Conservation (phyloP, 495 filamentous ascomycete species). For the Platismatia glauca region DNA sequence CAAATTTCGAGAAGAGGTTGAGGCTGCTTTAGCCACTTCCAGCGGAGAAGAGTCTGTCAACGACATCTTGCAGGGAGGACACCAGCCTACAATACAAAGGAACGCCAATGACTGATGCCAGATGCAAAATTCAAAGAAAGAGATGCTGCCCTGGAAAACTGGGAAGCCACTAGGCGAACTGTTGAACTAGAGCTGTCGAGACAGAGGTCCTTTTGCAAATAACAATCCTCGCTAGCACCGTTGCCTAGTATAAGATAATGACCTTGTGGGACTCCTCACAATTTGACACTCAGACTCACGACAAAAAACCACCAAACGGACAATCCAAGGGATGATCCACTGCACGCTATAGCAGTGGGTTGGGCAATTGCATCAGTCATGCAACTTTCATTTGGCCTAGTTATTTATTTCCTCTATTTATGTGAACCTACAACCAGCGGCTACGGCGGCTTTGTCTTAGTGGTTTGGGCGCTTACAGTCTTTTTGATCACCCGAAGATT, state of each 20-base stretch:
- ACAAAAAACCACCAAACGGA: not conserved
- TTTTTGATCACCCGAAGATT: not conserved
- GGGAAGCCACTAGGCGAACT: not conserved
- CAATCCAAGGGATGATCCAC: not conserved
- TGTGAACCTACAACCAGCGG: not conserved
- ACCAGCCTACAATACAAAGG: not conserved
- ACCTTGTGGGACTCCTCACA: not conserved
- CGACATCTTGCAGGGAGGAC: slow-evolving; percentile 45
- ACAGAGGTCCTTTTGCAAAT: not conserved
- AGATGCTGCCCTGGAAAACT: not conserved
- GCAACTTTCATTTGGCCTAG: too few species aligned
- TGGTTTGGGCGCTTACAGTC: not conserved
- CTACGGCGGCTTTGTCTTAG: not conserved
- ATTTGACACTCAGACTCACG: not conserved
- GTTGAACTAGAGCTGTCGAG: not conserved
- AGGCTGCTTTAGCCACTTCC: slow-evolving; percentile 60
- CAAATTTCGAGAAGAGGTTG: slow-evolving; percentile 58
- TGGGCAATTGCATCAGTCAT: not conserved
- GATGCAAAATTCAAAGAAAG: not conserved
- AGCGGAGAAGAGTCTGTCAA: slow-evolving; percentile 61
- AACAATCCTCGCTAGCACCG: not conserved
- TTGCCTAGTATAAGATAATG: not conserved
- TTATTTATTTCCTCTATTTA: not conserved
- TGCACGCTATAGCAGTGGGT: not conserved
- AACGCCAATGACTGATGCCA: not conserved